Base-by-base conservation (phyloP, 176 grass and related monocot species). In the Pharus latifolius region DNA sequence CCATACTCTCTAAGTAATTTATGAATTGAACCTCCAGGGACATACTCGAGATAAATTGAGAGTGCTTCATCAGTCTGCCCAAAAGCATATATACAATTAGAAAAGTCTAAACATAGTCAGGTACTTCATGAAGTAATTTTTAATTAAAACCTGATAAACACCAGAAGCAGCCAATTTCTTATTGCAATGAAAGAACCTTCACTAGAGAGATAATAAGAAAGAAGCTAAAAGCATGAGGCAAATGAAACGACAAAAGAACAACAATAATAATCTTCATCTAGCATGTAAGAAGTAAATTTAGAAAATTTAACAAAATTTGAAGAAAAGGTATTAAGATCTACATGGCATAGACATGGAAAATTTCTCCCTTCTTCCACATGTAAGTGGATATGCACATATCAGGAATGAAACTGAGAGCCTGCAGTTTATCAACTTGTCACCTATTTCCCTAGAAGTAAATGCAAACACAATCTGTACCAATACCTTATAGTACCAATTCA, bases 11-110 rank as follows among this genome's bases (percentile, higher is more conserved):
- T 40, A 81, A 92, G 72, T 38, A 92, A 82, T 34, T 74, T 79
- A 53, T 88, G 77, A 67, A 92, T 84, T 25, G 88, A 92, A 59
- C 84, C 88, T 2, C 77, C 67, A 15, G 84, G 75, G 37, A 88
- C 77, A 70, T 81, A 92, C 73, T 92, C 88, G 10, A 92, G 67
- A 56, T 68, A 87, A 44, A 88, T 82, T 22, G 88, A 92, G 7
- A 92, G 60, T 35, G 46, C 56, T 13, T 75, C 67, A 15, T 84
- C 73, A 40, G 43, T 65, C 88, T 92, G 80, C 23, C 50, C n/a
- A 43, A 38, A 60, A 83, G 32, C 12, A 55, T 48, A 37, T 8
- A 43, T n/a, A 47, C 52, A 75, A 18, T 25, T 48, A 76, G 41
- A 40, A 24, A 41, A 74, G 25, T 26, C 15, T 48, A 25, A 51